A percentile compares a stretch with the other conserved stretches of the same genome.
phyloP scores from a whole-genome alignment of 805 yeast species.

The Pichia ethanolica region DNA sequence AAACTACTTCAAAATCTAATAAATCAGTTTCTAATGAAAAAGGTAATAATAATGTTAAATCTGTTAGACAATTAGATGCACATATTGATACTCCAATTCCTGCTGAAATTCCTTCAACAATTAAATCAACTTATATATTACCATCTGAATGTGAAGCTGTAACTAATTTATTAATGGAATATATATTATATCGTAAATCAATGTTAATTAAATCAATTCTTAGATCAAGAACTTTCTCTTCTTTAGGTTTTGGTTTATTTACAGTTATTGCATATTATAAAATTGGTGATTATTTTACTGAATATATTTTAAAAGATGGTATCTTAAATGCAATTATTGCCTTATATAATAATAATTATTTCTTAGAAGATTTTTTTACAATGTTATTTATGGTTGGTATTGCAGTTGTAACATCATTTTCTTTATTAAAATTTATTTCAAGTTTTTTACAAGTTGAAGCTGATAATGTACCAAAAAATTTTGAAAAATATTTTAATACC shows the following conservation, averaged over 20 bases:
- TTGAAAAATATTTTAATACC: slow-evolving; percentile 40
- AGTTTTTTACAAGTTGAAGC: slow-evolving; percentile 39
- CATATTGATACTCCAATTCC: slow-evolving; percentile 38
- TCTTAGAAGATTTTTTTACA: slow-evolving; percentile 24
- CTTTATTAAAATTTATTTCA: slow-evolving; percentile 35
- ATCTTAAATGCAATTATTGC: slow-evolving; percentile 7
- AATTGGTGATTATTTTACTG: slow-evolving; percentile 17
- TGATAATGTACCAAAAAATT: slow-evolving; percentile 30
- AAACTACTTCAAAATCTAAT: neutral
- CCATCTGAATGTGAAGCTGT: slow-evolving; percentile 58
- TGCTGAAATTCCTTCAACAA: slow-evolving; percentile 42
- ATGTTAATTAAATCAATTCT: slow-evolving; percentile 38
- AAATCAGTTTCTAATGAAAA: neutral
- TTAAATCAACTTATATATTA: slow-evolving; percentile 39
- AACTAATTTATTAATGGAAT: slow-evolving; percentile 58
- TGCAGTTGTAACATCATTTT: slow-evolving; percentile 33
- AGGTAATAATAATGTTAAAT: slow-evolving; percentile 1
- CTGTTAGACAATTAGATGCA: slow-evolving; percentile 7
- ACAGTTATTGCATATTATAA: slow-evolving; percentile 15
- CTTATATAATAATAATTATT: slow-evolving; percentile 17
- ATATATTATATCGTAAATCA: slow-evolving; percentile 40
- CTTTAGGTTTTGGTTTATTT: slow-evolving; percentile 19
- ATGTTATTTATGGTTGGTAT: slow-evolving; percentile 34
- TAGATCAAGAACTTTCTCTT: slow-evolving; percentile 37
- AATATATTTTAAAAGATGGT: slow-evolving; percentile 17